Evolutionary conservation across 495 filamentous ascomycete species (phyloP).

Genomic region (Penicillium daleae): DNA sequence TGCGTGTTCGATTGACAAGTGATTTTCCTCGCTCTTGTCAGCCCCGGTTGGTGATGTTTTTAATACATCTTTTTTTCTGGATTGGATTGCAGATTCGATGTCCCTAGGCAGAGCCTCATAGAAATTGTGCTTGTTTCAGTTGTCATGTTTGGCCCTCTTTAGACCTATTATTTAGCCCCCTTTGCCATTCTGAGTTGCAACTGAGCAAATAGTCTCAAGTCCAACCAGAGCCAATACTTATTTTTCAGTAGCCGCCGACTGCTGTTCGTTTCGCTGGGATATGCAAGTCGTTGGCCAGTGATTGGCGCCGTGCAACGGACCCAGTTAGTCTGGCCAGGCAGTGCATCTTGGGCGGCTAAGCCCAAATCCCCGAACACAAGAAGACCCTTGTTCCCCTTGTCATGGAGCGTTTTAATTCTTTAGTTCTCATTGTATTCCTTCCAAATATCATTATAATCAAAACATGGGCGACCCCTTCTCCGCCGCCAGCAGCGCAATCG

Average conservation of each 20-base stretch:
- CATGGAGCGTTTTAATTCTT: not conserved
- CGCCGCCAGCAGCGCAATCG: slow-evolving; percentile 3
- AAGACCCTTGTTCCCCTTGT: not conserved
- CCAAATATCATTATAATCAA: not conserved
- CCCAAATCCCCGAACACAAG: not conserved
- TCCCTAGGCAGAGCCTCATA: slow-evolving; percentile 6
- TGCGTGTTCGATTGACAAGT: not conserved
- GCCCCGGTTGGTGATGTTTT: not conserved
- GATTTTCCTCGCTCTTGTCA: not conserved
- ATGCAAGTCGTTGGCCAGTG: not conserved
- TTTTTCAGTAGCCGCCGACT: not conserved
- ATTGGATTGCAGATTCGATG: slow-evolving; percentile 1
- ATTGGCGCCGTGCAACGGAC: not conserved
- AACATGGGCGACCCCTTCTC: slow-evolving; percentile 4
- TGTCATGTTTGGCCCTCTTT: not conserved
- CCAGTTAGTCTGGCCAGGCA: not conserved
- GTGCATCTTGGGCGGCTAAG: not conserved
- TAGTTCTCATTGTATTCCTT: not conserved
- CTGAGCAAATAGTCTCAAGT: not conserved
- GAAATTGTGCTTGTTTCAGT: not conserved
- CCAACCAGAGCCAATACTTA: not conserved
- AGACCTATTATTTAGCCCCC: not conserved
- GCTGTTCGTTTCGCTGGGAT: not conserved
- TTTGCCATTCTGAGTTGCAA: not conserved
- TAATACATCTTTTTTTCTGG: not conserved